Base-by-base conservation (phyloP, 768 basidiomycete genomes). In the Dacryopinax spathularia region DNA sequence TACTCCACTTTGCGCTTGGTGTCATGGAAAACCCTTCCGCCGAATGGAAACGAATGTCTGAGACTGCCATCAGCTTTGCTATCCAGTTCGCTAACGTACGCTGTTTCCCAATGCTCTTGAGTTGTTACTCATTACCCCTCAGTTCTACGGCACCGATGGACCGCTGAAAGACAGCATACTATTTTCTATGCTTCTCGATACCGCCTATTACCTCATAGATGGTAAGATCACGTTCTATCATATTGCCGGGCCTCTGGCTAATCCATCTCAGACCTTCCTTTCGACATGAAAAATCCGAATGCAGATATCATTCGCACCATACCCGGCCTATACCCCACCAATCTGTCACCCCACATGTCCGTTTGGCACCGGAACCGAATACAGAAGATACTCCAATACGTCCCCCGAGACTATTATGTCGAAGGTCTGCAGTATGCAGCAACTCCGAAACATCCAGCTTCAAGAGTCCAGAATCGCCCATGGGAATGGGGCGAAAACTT, bases 401-500 rank as follows among this genome's bases (percentile, higher is more conserved):
- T 81, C 16, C 78, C 81, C n/a, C 72, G 79, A 7, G 78, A 79
- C 60, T 74, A 75, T 15, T 72, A 79, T 22, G 83, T 87, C 2
- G 71, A 79, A 9, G 78, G 85, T 65, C 80, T 91, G 33, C 78
- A 81, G 2, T 80, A 80, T 56, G 80, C 82, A 2, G 78, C 84
- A 65, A 56, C 48, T 15, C 31, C 48, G 13, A 56, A 56, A 20
- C 48, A 56, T 56, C 48, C 25, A 3, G 48, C 48, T 20, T 70
- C 74, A 2, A 78, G 81, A 1, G 85, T 90, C 18, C 76, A 82
- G 63, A 88, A 89, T 72, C 81, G 84, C 33, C 87, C 89, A 2
- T 91, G 89, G 89, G 89, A 91, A 72, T 91, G 89, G 88, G 82
- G 85, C 6, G 89, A 91, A 72, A 82, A 86, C 70, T 69, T 90